A percentile compares a stretch with the other conserved stretches of the same genome.
These are phyloP conservation scores for Arabidopsis thaliana DNA, from an alignment of 345 rosid species.

Conservation along the genomic window DNA sequence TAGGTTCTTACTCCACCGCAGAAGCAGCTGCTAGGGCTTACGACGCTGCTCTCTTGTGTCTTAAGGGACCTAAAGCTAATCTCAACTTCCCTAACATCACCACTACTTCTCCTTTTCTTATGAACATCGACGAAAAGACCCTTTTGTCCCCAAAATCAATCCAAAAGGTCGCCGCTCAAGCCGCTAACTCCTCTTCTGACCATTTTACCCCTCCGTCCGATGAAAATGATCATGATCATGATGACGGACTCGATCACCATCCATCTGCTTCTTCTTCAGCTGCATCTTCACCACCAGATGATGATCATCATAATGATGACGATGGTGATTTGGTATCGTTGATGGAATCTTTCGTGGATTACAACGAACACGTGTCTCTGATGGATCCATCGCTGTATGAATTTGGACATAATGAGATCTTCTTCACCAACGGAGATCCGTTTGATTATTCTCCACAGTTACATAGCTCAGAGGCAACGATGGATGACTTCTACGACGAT, in stretches of 20 bases:
- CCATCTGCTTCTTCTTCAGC: slow-evolving; percentile 39
- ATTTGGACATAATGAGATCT: slow-evolving; percentile 32
- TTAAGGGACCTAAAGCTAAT: slow-evolving; percentile 79
- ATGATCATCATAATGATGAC: slow-evolving; percentile 34
- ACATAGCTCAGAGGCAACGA: slow-evolving; percentile 30
- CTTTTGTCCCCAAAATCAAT: slow-evolving; percentile 85
- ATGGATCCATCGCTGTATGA: slow-evolving; percentile 43
- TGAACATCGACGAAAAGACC: slow-evolving; percentile 48
- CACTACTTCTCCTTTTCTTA: slow-evolving; percentile 43
- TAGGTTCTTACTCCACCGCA: slow-evolving; percentile 92
- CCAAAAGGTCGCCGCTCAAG: slow-evolving; percentile 85
- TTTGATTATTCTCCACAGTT: slow-evolving; percentile 40
- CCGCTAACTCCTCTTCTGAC: slow-evolving; percentile 57
- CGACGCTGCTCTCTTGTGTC: slow-evolving; percentile 94
- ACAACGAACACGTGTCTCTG: slow-evolving; percentile 38
- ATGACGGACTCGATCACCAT: slow-evolving; percentile 21
- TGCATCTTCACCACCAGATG: slow-evolving; percentile 21
- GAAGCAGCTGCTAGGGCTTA: slow-evolving; percentile 99
- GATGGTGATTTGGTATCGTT: slow-evolving; percentile 35
- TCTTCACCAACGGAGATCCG: slow-evolving; percentile 31
- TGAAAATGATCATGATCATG: not conserved
- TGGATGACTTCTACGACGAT: slow-evolving; percentile 40
- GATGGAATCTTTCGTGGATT: slow-evolving; percentile 38
- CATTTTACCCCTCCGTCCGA: slow-evolving; percentile 27
- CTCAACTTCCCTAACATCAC: slow-evolving; percentile 77